Base-by-base conservation (phyloP, 352 stramenopile genomes). In the Phytophthora europaea region DNA sequence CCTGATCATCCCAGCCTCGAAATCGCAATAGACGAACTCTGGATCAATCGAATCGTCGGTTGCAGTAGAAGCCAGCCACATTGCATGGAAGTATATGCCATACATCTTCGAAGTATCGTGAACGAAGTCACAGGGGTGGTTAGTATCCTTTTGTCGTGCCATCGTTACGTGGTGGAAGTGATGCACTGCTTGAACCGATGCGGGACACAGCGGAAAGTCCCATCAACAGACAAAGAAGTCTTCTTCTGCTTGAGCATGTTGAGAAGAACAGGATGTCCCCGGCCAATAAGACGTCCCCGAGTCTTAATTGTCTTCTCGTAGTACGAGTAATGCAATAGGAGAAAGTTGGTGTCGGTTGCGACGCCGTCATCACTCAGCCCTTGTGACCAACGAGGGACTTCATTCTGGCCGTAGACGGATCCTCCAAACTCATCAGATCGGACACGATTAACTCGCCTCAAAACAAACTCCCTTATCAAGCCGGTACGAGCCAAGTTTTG, bases 151-250 rank as follows among this genome's bases (percentile, higher is more conserved):
- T 36, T 0, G 54, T 78, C 65, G 28, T 68, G n/a, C n/a, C n/a
- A n/a, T n/a, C n/a, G n/a, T n/a, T n/a, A 77, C 0, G 62, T 52
- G 8, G 68, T 73, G 22, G 75, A 31, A 4, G 73, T 16, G 6
- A 76, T 4, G 15, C 65, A 81, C 6, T 70, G 53, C 1, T 66
- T 62, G 23, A 78, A 75, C 1, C 47, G 48, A 1, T 31, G n/a
- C 1, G 65, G 70, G 2, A 72, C 65, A 26, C 52, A 70, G 2
- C 62, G 55, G 38, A 81, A 78, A 4, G 65, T 78, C 0, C 70
- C 78, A 52, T 84, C 73, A 1, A 80, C 33, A 28, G 80, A 80
- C 3, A 81, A 1, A 1, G 56, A 45, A 6, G 50, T 74, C 9
- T 43, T 40, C 3, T 59, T 55, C 20, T 73, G 67, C 4, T 71